Evolutionary conservation across 306 rosid genomes (phyloP).

Genomic region (Malus orientalis): DNA sequence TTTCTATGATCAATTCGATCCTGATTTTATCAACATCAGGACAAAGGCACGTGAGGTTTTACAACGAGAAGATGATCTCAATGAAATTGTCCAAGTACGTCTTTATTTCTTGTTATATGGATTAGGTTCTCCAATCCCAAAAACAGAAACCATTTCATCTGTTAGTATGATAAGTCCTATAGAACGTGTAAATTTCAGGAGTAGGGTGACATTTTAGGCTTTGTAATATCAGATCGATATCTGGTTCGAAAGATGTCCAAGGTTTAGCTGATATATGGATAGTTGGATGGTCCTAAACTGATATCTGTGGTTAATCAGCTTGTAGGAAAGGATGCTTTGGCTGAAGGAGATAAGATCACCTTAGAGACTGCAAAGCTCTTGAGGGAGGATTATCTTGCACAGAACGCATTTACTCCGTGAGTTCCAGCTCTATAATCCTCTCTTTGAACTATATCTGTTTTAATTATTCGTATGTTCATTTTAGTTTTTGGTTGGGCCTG

Average conservation of each 20-base stretch:
- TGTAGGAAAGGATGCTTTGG: slow-evolving; percentile 98
- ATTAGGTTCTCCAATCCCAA: background rate
- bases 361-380: slow-evolving; percentile 96
- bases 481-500: background rate
- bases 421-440: slow-evolving; percentile 17
- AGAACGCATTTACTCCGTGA: slow-evolving; percentile 98
- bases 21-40: slow-evolving; percentile 94
- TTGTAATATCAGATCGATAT: background rate
- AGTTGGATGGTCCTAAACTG: no score
- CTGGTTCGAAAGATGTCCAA: background rate
- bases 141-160: background rate
- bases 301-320: slow-evolving; percentile 47
- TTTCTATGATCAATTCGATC: slow-evolving; percentile 92
- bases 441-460: background rate
- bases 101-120: background rate
- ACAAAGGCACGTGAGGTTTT: slow-evolving; percentile 97
- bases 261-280: background rate
- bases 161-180: background rate
- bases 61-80: slow-evolving; percentile 97
- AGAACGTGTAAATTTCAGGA: background rate
- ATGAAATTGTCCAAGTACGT: slow-evolving; percentile 94
- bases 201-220: background rate
- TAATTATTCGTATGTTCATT: background rate
- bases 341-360: slow-evolving; percentile 96
- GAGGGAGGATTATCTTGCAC: slow-evolving; percentile 99